A percentile compares a stretch with the other conserved stretches of the same genome.
Evolutionary conservation across 1,284 basidiomycete species (phyloP).

Genomic region (Cryptococcus wingfieldii): DNA sequence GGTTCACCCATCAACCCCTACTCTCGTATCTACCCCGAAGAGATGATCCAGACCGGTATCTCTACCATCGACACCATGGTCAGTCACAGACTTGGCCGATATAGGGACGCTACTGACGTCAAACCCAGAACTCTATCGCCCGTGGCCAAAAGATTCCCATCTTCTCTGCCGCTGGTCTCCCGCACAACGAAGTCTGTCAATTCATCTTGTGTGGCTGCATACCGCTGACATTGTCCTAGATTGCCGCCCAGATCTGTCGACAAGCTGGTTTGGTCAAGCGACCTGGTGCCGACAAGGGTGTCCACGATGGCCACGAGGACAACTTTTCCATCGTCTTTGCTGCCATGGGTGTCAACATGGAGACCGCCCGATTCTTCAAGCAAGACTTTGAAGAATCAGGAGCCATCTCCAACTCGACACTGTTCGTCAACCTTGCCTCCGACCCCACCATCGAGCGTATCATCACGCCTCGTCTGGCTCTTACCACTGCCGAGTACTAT

Average conservation of each 20-base stretch:
- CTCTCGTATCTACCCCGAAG: constrained; percentile 98
- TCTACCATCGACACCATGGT: constrained; percentile 95
- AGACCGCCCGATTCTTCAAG: constrained; percentile 99
- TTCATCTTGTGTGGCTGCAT: not conserved
- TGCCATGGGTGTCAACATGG: constrained; percentile 99
- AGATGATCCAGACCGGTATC: constrained; percentile 99
- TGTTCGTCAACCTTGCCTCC: constrained; percentile 98
- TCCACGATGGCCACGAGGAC: constrained; percentile 98
- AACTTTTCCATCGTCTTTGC: constrained; percentile 99
- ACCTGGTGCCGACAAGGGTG: constrained; percentile 77
- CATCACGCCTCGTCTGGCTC: constrained; percentile 94
- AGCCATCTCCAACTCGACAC: constrained; percentile 91
- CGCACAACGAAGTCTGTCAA: constrained; percentile 84
- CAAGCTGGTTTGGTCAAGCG: constrained; percentile 96
- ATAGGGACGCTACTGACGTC: not conserved
- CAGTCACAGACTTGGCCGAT: not conserved
- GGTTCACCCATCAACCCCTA: constrained; percentile 99
- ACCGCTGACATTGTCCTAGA: constrained; percentile 53
- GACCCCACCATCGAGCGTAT: constrained; percentile 99
- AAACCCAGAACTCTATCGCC: constrained; percentile 79
- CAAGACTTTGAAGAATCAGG: constrained; percentile 99
- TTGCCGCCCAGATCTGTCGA: constrained; percentile 99
- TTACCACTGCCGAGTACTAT: constrained; percentile 99
- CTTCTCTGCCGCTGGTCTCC: constrained; percentile 95
- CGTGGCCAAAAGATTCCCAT: constrained; percentile 99